Evolutionary conservation across 2,329 filamentous ascomycete genomes (phyloP).

Genomic region (Bipolaris cookei): DNA sequence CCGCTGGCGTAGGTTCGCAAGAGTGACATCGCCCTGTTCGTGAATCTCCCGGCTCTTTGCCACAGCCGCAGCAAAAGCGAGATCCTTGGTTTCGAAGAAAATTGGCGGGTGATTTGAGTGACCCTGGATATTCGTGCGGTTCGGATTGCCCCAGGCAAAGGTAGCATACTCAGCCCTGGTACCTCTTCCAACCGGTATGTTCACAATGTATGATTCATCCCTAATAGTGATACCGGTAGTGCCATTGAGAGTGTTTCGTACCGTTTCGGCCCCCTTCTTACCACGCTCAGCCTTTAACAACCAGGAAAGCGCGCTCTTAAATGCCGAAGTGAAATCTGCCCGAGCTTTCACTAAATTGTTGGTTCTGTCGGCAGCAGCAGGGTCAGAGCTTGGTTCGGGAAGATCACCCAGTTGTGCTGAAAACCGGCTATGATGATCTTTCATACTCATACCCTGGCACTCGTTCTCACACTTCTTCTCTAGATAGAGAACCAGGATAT

Average conservation of each 20-base stretch:
- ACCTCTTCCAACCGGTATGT: neutral
- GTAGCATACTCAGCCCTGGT: neutral
- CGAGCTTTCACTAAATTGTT: neutral
- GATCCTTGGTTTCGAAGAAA: neutral
- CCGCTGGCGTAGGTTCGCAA: neutral
- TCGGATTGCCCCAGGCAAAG: neutral
- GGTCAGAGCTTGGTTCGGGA: neutral
- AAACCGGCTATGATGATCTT: neutral
- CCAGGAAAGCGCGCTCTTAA: neutral
- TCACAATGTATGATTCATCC: neutral
- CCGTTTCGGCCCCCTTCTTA: neutral
- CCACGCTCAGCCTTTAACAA: neutral
- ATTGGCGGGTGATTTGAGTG: neutral
- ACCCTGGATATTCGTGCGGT: neutral
- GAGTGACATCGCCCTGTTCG: neutral
- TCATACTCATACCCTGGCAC: neutral
- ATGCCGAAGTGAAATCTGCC: neutral
- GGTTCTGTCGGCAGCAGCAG: neutral
- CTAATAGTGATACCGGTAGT: neutral
- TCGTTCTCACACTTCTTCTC: constrained; percentile 27
- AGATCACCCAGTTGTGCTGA: neutral
- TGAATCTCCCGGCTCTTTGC: constrained; percentile 1
- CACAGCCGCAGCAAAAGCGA: neutral
- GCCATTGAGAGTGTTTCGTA: neutral
- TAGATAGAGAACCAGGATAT: constrained; percentile 56